Conservation (phyloP, 495 filamentous ascomycete genomes). For the Tetracladium setigerum region DNA sequence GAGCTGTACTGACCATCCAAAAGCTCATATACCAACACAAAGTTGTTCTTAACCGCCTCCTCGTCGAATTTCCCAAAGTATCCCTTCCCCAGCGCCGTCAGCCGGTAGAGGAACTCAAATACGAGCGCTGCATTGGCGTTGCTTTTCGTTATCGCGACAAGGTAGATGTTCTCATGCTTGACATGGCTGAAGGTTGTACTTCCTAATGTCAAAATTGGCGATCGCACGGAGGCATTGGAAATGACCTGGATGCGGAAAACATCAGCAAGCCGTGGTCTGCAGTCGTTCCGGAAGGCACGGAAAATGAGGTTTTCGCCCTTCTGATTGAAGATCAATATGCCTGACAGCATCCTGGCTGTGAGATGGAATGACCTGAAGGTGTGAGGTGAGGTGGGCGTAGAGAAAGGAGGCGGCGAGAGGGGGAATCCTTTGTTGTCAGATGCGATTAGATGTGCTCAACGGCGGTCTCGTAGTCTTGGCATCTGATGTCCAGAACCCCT, state of each 20-base stretch:
- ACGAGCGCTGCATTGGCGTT: constrained; percentile 99
- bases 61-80: constrained; percentile 99
- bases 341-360: constrained; percentile 74
- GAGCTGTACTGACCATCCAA: constrained; percentile 64
- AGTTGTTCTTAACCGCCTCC: constrained; percentile 99
- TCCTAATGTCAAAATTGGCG: constrained; percentile 93
- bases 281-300: constrained; percentile 95
- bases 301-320: constrained; percentile 99
- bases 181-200: constrained; percentile 99
- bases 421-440: too few species aligned
- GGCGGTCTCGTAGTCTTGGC: too few species aligned
- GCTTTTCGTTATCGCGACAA: constrained; percentile 96
- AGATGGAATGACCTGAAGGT: too few species aligned
- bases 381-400: too few species aligned
- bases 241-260: constrained; percentile 99
- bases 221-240: constrained; percentile 95
- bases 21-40: constrained; percentile 96
- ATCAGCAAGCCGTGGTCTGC: constrained; percentile 91
- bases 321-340: constrained; percentile 97
- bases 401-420: too few species aligned
- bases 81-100: constrained; percentile 82
- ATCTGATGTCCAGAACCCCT: too few species aligned
- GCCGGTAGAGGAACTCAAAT: constrained; percentile 94
- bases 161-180: constrained; percentile 98
- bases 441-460: too few species aligned